Evolutionary conservation across 2,329 filamentous ascomycete species (phyloP).

Genomic region (Onygena corvina): DNA sequence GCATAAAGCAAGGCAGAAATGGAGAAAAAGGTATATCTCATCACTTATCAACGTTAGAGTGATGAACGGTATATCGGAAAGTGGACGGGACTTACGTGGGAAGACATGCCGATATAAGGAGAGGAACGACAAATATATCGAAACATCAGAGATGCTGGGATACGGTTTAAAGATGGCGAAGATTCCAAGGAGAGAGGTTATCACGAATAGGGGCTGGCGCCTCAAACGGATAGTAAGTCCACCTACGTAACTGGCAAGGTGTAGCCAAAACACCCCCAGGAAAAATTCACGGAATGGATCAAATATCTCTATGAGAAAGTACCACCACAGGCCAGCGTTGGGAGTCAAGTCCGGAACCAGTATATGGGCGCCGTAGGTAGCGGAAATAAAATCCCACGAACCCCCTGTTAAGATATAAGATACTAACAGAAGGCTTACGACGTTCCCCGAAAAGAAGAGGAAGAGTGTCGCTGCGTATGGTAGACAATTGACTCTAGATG

Average conservation of each 20-base stretch:
- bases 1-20: slow-evolving; percentile 75
- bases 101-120: slow-evolving; percentile 86
- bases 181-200: slow-evolving; percentile 74
- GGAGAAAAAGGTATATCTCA: slow-evolving; percentile 85
- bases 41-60: slow-evolving; percentile 45
- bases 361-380: slow-evolving; percentile 87
- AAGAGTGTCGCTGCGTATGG: slow-evolving; percentile 47
- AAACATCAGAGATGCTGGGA: slow-evolving; percentile 80
- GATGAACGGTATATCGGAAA: neutral
- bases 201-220: slow-evolving; percentile 72
- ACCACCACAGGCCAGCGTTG: slow-evolving; percentile 97
- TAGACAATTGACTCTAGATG: slow-evolving; percentile 17
- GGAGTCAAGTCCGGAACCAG: slow-evolving; percentile 85
- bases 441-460: slow-evolving; percentile 41
- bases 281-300: slow-evolving; percentile 97
- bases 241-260: slow-evolving; percentile 78
- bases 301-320: slow-evolving; percentile 99
- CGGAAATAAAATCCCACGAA: slow-evolving; percentile 76
- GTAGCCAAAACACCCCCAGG: slow-evolving; percentile 94
- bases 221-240: slow-evolving; percentile 73
- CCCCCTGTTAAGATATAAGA: slow-evolving; percentile 61
- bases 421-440: slow-evolving; percentile 54
- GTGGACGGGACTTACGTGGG: slow-evolving; percentile 46
- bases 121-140: slow-evolving; percentile 69
- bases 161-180: slow-evolving; percentile 97